phyloP scores from a whole-genome alignment of 1,284 basidiomycete species.

The Moesziomyces parantarcticus region DNA sequence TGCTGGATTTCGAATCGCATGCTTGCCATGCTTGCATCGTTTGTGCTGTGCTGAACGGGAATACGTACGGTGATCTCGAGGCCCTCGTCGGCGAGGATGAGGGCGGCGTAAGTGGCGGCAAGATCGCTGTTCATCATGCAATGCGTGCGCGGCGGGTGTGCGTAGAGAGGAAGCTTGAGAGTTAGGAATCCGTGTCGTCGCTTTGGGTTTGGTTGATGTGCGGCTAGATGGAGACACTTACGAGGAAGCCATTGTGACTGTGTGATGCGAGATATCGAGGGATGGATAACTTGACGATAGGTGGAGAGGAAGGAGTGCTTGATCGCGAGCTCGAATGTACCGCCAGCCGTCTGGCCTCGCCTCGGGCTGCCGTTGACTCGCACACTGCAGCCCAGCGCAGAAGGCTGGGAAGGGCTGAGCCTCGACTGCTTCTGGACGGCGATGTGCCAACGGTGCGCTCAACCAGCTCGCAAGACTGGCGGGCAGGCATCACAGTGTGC shows the following conservation, averaged over 20 bases:
- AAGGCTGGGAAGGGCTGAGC: no score
- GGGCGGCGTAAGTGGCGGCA: constrained; percentile 76
- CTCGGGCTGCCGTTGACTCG: background rate
- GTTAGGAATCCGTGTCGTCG: background rate
- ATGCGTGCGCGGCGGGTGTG: no score
- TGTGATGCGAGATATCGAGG: constrained; percentile 43
- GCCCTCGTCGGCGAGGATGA: constrained; percentile 87
- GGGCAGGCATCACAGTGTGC: no score
- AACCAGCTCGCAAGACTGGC: no score
- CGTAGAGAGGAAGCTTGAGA: background rate
- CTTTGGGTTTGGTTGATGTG: background rate
- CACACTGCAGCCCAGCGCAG: no score
- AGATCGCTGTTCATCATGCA: constrained; percentile 60
- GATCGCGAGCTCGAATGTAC: constrained; percentile 39
- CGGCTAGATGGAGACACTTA: constrained; percentile 25
- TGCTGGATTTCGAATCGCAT: background rate
- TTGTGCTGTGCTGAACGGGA: background rate
- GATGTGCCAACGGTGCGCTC: no score
- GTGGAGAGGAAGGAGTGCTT: constrained; percentile 21
- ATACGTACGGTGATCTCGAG: constrained; percentile 87
- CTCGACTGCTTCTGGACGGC: no score
- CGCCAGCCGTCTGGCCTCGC: background rate
- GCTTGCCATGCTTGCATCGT: background rate
- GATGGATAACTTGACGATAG: constrained; percentile 42
- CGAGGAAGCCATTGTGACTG: constrained; percentile 53